Evolutionary conservation across 106 monocot genomes (phyloP).

Genomic region (Triglochin maritima): DNA sequence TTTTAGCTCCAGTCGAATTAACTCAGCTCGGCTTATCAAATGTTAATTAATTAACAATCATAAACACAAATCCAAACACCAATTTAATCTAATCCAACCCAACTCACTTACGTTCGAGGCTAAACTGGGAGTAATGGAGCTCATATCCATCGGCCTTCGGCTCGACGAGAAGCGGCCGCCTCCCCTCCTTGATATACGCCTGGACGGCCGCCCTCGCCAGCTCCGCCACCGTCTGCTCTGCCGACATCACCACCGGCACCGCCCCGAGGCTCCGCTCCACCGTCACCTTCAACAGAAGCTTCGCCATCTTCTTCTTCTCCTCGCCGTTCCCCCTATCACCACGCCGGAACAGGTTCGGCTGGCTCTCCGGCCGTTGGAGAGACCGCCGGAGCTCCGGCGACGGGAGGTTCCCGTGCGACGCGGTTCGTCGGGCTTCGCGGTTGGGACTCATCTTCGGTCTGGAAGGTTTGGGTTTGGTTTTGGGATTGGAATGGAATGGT

Average conservation of each 20-base stretch:
- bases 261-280: conserved; percentile 37
- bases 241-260: conserved; percentile 27
- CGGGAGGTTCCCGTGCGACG: too few relatives aligned
- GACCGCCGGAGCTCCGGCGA: too few relatives aligned
- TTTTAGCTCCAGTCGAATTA: background rate
- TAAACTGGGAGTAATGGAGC: conserved; percentile 46
- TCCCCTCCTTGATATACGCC: conserved; percentile 33
- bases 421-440: too few relatives aligned
- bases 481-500: too few relatives aligned
- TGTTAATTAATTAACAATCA: background rate
- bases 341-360: too few relatives aligned
- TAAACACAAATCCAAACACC: background rate
- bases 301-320: conserved; percentile 9
- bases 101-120: conserved; percentile 31
- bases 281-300: conserved; percentile 44
- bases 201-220: conserved; percentile 27
- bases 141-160: conserved; percentile 21
- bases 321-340: too few relatives aligned
- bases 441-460: too few relatives aligned
- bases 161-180: conserved; percentile 25
- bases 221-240: conserved; percentile 40
- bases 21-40: background rate
- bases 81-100: background rate
- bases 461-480: too few relatives aligned
- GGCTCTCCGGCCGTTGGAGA: too few relatives aligned